These are phyloP conservation scores for Chaetomium sp. DNA, from an alignment of 2,329 filamentous ascomycete genomes.

Conservation along the genomic window DNA sequence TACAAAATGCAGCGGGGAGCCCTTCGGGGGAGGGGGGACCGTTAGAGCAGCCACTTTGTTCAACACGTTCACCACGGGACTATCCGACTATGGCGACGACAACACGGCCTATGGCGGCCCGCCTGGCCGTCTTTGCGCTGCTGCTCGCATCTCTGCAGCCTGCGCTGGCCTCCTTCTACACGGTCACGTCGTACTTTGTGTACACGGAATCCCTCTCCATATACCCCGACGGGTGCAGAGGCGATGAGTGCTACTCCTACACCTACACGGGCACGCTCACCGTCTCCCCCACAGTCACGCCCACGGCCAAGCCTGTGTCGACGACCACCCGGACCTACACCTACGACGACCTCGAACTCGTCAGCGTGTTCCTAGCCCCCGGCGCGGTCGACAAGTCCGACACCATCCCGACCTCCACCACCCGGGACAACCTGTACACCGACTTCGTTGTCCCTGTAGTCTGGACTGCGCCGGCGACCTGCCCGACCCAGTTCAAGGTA, in stretches of 20 bases:
- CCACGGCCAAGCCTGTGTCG: constrained; percentile 4
- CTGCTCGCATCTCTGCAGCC: constrained; percentile 8
- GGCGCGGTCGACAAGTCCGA: constrained; percentile 3
- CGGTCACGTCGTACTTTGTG: constrained; percentile 7
- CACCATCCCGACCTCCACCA: not conserved
- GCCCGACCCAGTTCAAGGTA: constrained; percentile 27
- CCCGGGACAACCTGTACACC: not conserved
- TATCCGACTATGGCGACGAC: not conserved
- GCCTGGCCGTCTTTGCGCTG: not conserved
- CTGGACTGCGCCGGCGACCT: constrained; percentile 24
- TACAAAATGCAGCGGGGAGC: no score
- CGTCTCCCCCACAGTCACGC: constrained; percentile 2
- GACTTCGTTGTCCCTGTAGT: constrained; percentile 9
- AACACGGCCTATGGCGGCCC: constrained; percentile 1
- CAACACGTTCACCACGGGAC: not conserved
- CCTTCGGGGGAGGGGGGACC: no score
- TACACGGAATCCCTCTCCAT: not conserved
- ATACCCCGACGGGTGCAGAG: not conserved
- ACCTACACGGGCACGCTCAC: not conserved
- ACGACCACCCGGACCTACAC: not conserved
- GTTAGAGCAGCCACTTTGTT: no score
- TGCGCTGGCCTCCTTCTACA: constrained; percentile 8
- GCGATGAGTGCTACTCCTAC: not conserved
- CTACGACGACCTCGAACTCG: constrained; percentile 10
- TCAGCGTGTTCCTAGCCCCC: not conserved